Percentiles rank a stretch among this genome's conserved stretches.
These are phyloP conservation scores for Phoenix dactylifera DNA, from an alignment of 176 grass and related monocot species.

Conservation along the genomic window DNA sequence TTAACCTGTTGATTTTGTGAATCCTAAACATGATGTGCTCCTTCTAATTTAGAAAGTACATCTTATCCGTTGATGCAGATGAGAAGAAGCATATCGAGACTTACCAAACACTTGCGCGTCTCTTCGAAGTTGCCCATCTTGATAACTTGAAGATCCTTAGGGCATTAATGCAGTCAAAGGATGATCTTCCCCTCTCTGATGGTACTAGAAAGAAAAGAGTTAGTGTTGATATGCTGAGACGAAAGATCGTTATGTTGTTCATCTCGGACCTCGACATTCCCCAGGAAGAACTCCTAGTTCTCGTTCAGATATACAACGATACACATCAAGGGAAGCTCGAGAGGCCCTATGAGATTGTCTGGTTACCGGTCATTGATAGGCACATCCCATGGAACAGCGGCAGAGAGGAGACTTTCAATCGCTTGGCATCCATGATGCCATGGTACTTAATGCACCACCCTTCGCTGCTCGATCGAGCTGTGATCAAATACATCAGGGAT, in stretches of 20 bases:
- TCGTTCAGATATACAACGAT: conserved; percentile 33
- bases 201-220: conserved; percentile 17
- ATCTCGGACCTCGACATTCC: conserved; percentile 34
- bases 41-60: no score
- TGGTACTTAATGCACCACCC: conserved; percentile 34
- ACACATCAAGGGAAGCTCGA: conserved; percentile 21
- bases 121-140: conserved; percentile 28
- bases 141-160: conserved; percentile 39
- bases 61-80: conserved; percentile 9
- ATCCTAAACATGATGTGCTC: no score
- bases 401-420: conserved; percentile 25
- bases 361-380: conserved; percentile 29
- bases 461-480: conserved; percentile 23
- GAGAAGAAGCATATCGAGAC: conserved; percentile 37
- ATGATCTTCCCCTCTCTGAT: conserved; percentile 26
- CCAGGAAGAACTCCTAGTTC: conserved; percentile 36
- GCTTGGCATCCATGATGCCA: conserved; percentile 28
- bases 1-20: no score
- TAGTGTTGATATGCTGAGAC: conserved; percentile 25
- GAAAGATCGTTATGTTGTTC: conserved; percentile 43
- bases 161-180: conserved; percentile 28
- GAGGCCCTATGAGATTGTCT: conserved; percentile 29
- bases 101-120: conserved; percentile 21
- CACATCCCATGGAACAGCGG: conserved; percentile 13
- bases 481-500: conserved; percentile 20